Evolutionary conservation across 78 protist species (phyloP), one percentile per base, ranked within the genome.

Genomic region (Trichosphaerium sp.): DNA sequence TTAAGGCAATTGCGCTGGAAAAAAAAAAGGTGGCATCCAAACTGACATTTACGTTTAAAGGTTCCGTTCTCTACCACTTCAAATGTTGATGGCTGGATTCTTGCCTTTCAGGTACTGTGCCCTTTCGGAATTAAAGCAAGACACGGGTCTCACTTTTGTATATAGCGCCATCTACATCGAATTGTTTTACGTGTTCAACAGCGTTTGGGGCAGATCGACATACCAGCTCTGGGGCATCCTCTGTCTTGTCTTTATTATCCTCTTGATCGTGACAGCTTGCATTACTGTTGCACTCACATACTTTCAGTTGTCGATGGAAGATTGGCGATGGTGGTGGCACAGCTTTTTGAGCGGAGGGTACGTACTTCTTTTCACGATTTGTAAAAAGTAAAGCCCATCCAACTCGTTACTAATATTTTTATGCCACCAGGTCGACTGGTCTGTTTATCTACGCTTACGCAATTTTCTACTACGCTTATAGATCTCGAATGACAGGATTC

Each of bases 301-400:
- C 83, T 87, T 92, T 92, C 95, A 90, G 73, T 82, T 96, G 28
- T 68, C 93, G 41, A 55, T 58, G 68, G 99, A 94, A 82, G 97
- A 96, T 77, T 87, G 93, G 57, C 69, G 90, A 37, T 92, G 95
- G 96, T 92, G 98, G 98, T 86, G 94, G 96, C 62, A 71, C 25
- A 77, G 92, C 8, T 43, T 94, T 48, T 68, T 89, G 44, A 65
- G 60, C 42, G 93, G 90, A 1, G 96, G 96, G 69, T 78, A 44
- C 29, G 29, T 34, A n/a, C 67, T 14, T 18, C 8, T 60, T 44
- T 4, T 7, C 71, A 67, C 23, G 41, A 14, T 37, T 12, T 18
- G 15, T 29, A 28, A 55, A 6, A 6, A 28, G 32, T 4, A 68
- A 39, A 65, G n/a, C n/a, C n/a, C n/a, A n/a, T n/a, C n/a, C n/a